Evolutionary conservation across 2,329 filamentous ascomycete species (phyloP), one percentile per base, ranked within the genome.

Genomic region (Talaromyces sp.): DNA sequence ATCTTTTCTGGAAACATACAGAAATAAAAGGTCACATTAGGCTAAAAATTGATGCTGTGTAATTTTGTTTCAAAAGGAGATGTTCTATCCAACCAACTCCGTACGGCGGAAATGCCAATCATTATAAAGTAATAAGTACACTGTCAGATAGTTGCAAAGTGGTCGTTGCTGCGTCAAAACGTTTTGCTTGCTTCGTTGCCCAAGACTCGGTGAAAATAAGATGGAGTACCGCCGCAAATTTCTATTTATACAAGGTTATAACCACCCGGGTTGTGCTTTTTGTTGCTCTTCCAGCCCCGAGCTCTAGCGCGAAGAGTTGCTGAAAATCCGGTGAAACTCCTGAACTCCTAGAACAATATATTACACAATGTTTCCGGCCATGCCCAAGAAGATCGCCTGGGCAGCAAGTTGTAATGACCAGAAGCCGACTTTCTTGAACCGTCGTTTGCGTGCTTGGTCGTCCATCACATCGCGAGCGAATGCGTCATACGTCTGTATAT

Each of bases 341-440:
- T 27, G 19, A 30, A 53, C 49, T 47, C 49, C 49, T 28, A 30
- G 17, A 53, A 5, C 28, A 53, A 28, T n/a, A 53, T 53, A 64
- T 76, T 70, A 86, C 60, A 83, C 84, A 64, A 86, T 81, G 67
- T 92, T 95, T 17, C 93, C 93, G 4, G 93, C 93, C 82, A 98
- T 90, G 10, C 95, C 95, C 79, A 98, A 89, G 72, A 98, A 95
- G 39, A 99, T 84, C 3, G 93, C 95, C 73, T 99, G 95, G 8
- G 93, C 90, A 7, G 93, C 91, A 61, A 99, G 80, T 68, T 93
- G 93, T 60, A 98, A 82, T 3, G 92, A 96, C 95, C 95, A 99
- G 70, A 98, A 88, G 33, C 95, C 95, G 30, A 96, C 95, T 77
- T 98, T 96, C 75, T 93, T 96, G 72, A 99, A 89, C 52, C 95